These are phyloP conservation scores for Ceratobasidium sp. DNA, from an alignment of 1,284 basidiomycete genomes.

Conservation along the genomic window DNA sequence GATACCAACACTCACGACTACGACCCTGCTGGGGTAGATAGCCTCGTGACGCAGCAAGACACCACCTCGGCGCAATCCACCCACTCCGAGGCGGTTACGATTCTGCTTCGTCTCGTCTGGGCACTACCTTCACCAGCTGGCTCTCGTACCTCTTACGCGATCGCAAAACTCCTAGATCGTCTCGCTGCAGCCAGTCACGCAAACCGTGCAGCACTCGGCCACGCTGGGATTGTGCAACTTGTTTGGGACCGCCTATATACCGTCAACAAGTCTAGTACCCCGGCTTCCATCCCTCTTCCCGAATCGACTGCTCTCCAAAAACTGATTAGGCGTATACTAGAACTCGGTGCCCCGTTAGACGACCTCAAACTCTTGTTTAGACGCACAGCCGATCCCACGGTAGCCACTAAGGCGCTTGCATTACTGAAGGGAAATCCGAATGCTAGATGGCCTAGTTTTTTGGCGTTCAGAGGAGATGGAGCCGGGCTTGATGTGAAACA, in stretches of 20 bases:
- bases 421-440: conserved; percentile 33
- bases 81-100: conserved; percentile 42
- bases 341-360: conserved; percentile 70
- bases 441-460: conserved; percentile 41
- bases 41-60: conserved; percentile 37
- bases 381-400: conserved; percentile 49
- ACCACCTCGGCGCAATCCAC: conserved; percentile 36
- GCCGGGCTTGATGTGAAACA: conserved; percentile 20
- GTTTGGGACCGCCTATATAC: conserved; percentile 54
- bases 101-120: conserved; percentile 40
- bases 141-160: conserved; percentile 51
- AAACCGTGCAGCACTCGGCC: conserved; percentile 70
- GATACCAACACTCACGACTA: conserved; percentile 33
- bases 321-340: conserved; percentile 66
- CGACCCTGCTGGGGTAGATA: conserved; percentile 53
- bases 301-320: conserved; percentile 57
- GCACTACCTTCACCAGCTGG: neutral
- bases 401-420: conserved; percentile 4
- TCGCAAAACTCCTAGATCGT: conserved; percentile 68
- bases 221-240: conserved; percentile 60
- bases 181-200: conserved; percentile 66
- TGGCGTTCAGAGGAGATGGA: conserved; percentile 36
- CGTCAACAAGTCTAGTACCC: neutral
- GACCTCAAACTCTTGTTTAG: conserved; percentile 69
- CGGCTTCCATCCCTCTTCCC: conserved; percentile 15